Evolutionary conservation across 176 grass and related monocot genomes (phyloP), one percentile per base, ranked within the genome.

Genomic region (Aegilops bicornis): DNA sequence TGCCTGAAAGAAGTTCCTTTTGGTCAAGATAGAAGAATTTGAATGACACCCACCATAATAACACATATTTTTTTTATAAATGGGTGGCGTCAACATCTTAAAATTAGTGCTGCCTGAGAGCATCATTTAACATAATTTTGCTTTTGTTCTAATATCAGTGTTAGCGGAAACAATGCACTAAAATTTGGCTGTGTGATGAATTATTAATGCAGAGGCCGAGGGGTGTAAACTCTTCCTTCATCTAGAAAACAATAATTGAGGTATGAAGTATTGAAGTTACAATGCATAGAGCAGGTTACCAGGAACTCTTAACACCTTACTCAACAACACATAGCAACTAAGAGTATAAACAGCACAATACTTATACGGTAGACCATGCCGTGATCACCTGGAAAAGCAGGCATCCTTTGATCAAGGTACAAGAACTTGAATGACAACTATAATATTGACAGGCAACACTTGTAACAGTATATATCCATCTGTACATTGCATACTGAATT

Each of bases 1-100:
- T 87, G 59, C 27, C 69, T 82, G 0, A 63, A 75, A 50, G 69
- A 69, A 20, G 42, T 29, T 39, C 78, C 59, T 79, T 79, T 82
- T 79, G 52, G 80, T 66, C 40, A 82, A 20, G 10, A 62, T 20
- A 52, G 19, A 63, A 58, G 11, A 37, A 58, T 2, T 43, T 82
- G 4, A 82, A 40, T 6, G 27, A 47, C 6, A 16, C 10, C 19
- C 7, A 20, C 16, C 64, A 56, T 33, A 42, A 11, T 7, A n/a
- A 87, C 59, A 68, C 32, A 61, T 42, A 22, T 31, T n/a, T 2
- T 69, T 50, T 50, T 50, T 50, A 15, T 42, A 25, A 50, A 50
- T 36, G 31, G 17, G 17, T 69, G 16, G 66, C 32, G 0, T 14
- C 66, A 36, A 7, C 66, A 36, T 69, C 30, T 3, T 67, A 65